Evolutionary conservation across 2,329 filamentous ascomycete genomes (phyloP), one percentile per base, ranked within the genome.

Genomic region (Lecanicillium sp.): DNA sequence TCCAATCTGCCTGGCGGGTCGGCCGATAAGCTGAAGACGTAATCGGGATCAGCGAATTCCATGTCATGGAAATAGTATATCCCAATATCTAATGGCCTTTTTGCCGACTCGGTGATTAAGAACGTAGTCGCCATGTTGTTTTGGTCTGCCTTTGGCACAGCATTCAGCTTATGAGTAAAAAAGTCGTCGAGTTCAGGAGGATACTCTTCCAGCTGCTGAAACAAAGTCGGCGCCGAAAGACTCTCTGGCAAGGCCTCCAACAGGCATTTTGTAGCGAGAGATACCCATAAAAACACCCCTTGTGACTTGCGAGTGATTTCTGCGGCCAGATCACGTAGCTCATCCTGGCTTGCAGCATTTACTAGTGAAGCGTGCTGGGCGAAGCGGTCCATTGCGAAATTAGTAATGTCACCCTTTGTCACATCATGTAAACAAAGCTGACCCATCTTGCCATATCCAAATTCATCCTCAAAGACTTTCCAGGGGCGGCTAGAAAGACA

Each of bases 401-500:
- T 5, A 1, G 15, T 17, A 35, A 56, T 57, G 33, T 56, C 54
- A 1, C 21, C 19, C 4, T 32, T n/a, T 0, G 50, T 56, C 1
- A 56, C 30, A 3, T 44, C 5, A 0, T 56, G 48, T 14, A 56
- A 32, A 12, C 44, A 11, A 2, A 54, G 27, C 12, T 44, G 15
- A 1, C 15, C 20, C n/a, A 19, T 33, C 3, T 39, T 19, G 0
- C 21, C 37, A 21, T 2, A 19, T 8, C 42, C 47, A 20, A 55
- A 56, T 0, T 39, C 44, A 3, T 49, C 20, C 1, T 26, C 17
- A 20, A 56, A 56, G 0, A 44, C 44, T 5, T 26, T 48, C 54
- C 52, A 56, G 1, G 54, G 54, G 7, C 58, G 54, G 21, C 58
- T 60, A 2, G 56, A 52, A 2, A 56, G 42, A 19, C 59, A 61